Percentiles rank a stretch among this genome's conserved stretches.
Evolutionary conservation across 2,329 filamentous ascomycete species (phyloP).

Genomic region (Akanthomyces muscarius): DNA sequence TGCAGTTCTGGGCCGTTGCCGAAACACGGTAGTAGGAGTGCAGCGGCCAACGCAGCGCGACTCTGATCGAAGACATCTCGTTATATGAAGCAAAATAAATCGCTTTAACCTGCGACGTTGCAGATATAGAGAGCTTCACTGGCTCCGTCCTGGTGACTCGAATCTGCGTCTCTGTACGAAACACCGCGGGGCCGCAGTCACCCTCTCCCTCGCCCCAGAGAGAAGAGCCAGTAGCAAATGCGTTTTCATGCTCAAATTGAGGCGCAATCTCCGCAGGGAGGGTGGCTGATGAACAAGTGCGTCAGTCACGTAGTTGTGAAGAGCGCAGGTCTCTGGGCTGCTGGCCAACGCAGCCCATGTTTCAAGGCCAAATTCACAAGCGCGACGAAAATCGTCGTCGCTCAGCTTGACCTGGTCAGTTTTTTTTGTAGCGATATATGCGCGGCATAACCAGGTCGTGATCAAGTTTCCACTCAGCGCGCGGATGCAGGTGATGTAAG

Average conservation of each 20-base stretch:
- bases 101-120: too few species aligned
- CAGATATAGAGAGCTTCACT: too few species aligned
- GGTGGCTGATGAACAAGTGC: not conserved
- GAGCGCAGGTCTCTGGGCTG: not conserved
- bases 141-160: not conserved
- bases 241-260: too few species aligned
- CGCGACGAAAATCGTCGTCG: not conserved
- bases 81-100: too few species aligned
- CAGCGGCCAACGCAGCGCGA: not conserved
- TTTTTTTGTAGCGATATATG: not conserved
- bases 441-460: too few species aligned
- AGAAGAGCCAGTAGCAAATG: too few species aligned
- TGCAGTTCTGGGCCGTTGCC: not conserved
- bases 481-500: too few species aligned
- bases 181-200: too few species aligned
- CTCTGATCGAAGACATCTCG: not conserved
- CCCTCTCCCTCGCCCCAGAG: too few species aligned
- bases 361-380: not conserved
- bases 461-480: too few species aligned
- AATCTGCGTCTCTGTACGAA: not conserved
- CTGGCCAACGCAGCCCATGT: not conserved
- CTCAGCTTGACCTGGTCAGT: not conserved
- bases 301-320: too few species aligned
- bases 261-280: not conserved
- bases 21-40: not conserved